phyloP scores from a whole-genome alignment of 768 basidiomycete species.

The Neoboletus magnificus region DNA sequence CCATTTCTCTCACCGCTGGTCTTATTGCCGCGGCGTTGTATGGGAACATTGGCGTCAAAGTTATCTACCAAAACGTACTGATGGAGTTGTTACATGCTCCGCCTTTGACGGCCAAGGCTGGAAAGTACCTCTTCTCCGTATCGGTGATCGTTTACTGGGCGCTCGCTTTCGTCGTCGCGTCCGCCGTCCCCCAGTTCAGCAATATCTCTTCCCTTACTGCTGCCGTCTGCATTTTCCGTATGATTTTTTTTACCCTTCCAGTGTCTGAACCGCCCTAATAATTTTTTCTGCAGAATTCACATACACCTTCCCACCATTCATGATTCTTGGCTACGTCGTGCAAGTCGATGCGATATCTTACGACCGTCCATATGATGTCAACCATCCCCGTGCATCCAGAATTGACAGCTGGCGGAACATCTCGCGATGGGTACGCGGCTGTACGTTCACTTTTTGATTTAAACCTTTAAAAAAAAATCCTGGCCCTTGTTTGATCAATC shows the following conservation, averaged over 20 bases:
- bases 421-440: conserved; percentile 31
- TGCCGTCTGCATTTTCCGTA: conserved; percentile 54
- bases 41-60: conserved; percentile 62
- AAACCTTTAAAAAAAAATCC: not conserved
- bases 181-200: conserved; percentile 59
- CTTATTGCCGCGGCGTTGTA: conserved; percentile 63
- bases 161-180: conserved; percentile 51
- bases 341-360: conserved; percentile 25
- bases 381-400: conserved; percentile 23
- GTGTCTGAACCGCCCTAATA: conserved; percentile 36
- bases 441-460: conserved; percentile 15
- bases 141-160: conserved; percentile 23
- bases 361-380: conserved; percentile 27
- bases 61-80: conserved; percentile 51
- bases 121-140: conserved; percentile 31
- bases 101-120: conserved; percentile 36
- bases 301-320: conserved; percentile 40
- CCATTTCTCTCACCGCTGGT: conserved; percentile 46
- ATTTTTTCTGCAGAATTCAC: conserved; percentile 31
- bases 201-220: conserved; percentile 53
- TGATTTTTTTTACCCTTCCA: conserved; percentile 23
- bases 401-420: conserved; percentile 29
- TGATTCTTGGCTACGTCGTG: conserved; percentile 32
- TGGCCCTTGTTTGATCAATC: conserved; percentile 9
- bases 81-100: conserved; percentile 52